Base-by-base conservation (phyloP, 192 early-diverging fungal genomes). In the Coemansia guatemalensis region DNA sequence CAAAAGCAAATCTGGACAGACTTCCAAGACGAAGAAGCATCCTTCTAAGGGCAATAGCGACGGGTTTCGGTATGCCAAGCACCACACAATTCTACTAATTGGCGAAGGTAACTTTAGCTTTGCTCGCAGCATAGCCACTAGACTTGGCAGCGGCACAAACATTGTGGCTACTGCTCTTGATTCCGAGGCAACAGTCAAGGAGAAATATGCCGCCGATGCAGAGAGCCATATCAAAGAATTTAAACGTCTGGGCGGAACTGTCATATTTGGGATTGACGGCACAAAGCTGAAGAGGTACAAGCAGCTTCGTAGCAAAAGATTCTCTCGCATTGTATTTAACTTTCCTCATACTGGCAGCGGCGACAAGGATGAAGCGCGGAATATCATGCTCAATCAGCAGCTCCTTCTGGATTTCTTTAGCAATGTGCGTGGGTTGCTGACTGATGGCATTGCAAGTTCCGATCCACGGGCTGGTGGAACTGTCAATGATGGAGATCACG, bases 101-200 rank as follows among this genome's bases (percentile, higher is more conserved):
- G 93, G 93, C 47, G 93, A 95, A 79, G 93, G 94, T n/a, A 98
- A 97, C 78, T 97, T 98, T 67, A 91, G 89, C 54, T 98, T 96
- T 74, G 88, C 96, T 1, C 84, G 83, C 51, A 83, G 88, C 20
- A 58, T 97, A 11, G 83, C 84, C 9, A 78, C 84, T 35, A 56
- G 89, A 2, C 75, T 88, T 22, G 76, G 85, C 18, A 75, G 83
- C 7, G 84, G 83, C 12, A 69, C 84, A n/a, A 80, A 76, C 25
- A 75, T 94, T 8, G 78, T 81, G 17, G 94, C 94, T 2, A 97
- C 94, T 0, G 83, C 87, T 12, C 88, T 83, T 33, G 96, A 98
- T 65, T 82, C 81, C 2, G 81, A 89, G 50, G 64, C 84, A n/a
- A 78, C 82, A 2, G 76, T 92, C 21, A 59, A 58, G 18, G 73